These are phyloP conservation scores for Hypoxylon sp. DNA, from an alignment of 2,329 filamentous ascomycete species.

Conservation along the genomic window DNA sequence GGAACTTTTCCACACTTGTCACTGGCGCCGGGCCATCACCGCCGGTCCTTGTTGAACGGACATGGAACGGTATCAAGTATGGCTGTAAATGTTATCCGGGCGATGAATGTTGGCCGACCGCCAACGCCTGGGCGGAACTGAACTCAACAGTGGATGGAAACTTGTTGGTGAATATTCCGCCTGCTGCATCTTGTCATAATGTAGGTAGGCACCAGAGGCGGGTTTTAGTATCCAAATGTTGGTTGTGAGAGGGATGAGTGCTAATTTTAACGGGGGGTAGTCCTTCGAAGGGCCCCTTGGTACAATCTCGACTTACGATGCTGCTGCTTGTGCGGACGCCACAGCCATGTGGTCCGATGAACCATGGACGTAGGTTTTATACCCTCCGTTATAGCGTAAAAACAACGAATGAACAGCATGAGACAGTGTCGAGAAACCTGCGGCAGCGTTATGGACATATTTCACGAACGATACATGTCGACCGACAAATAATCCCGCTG, in stretches of 20 bases:
- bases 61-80: constrained; percentile 52
- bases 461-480: constrained; percentile 61
- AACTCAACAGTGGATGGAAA: constrained; percentile 58
- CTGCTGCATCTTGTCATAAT: constrained; percentile 56
- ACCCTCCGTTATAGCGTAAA: constrained; percentile 21
- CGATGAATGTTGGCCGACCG: constrained; percentile 54
- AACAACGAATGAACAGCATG: constrained; percentile 16
- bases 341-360: constrained; percentile 54
- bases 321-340: constrained; percentile 54
- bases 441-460: constrained; percentile 59
- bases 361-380: constrained; percentile 57
- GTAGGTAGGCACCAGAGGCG: constrained; percentile 29
- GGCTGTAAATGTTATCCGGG: constrained; percentile 55
- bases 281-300: constrained; percentile 58
- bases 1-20: constrained; percentile 32
- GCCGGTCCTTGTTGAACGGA: constrained; percentile 40
- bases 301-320: constrained; percentile 56
- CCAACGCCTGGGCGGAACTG: constrained; percentile 50
- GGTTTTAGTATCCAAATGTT: background rate
- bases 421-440: constrained; percentile 50
- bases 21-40: constrained; percentile 15
- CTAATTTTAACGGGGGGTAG: constrained; percentile 30
- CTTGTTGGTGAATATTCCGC: constrained; percentile 53
- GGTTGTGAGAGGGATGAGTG: background rate
- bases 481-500: constrained; percentile 54